These are phyloP conservation scores for Linum lewisii DNA, from an alignment of 345 rosid species.

Conservation along the genomic window DNA sequence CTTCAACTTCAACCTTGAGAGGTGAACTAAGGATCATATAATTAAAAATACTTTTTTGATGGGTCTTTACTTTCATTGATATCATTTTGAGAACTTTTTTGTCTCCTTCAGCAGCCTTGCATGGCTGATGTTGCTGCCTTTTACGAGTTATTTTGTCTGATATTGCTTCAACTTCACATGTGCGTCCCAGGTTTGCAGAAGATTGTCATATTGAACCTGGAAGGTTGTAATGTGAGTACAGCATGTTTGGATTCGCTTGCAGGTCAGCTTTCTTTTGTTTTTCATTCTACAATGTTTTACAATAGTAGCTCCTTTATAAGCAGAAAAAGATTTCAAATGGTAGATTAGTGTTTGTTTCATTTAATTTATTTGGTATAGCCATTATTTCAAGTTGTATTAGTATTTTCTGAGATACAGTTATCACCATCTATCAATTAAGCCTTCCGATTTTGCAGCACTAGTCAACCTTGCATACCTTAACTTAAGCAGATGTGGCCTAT, in stretches of 20 bases:
- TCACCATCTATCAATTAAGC: neutral
- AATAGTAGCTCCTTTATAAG: neutral
- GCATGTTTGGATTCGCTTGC: slow-evolving; percentile 72
- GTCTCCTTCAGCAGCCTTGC: neutral
- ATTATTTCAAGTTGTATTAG: neutral
- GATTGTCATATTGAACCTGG: slow-evolving; percentile 67
- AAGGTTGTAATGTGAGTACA: slow-evolving; percentile 75
- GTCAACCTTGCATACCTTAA: slow-evolving; percentile 49
- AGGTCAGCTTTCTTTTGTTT: slow-evolving; percentile 31
- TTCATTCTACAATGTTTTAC: neutral
- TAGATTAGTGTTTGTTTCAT: neutral
- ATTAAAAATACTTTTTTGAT: no score
- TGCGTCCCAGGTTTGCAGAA: slow-evolving; percentile 47
- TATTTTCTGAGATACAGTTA: no score
- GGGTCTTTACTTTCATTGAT: no score
- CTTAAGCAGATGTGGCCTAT: slow-evolving; percentile 60
- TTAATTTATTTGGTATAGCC: neutral
- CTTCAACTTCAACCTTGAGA: neutral
- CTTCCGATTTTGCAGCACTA: slow-evolving; percentile 38
- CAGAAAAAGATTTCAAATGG: neutral
- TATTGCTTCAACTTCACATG: neutral
- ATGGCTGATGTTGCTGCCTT: neutral
- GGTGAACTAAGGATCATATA: no score
- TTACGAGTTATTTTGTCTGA: neutral
- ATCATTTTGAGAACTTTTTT: no score